Evolutionary conservation across 768 basidiomycete species (phyloP).

Genomic region (Tubosaeta brunneosetosa): DNA sequence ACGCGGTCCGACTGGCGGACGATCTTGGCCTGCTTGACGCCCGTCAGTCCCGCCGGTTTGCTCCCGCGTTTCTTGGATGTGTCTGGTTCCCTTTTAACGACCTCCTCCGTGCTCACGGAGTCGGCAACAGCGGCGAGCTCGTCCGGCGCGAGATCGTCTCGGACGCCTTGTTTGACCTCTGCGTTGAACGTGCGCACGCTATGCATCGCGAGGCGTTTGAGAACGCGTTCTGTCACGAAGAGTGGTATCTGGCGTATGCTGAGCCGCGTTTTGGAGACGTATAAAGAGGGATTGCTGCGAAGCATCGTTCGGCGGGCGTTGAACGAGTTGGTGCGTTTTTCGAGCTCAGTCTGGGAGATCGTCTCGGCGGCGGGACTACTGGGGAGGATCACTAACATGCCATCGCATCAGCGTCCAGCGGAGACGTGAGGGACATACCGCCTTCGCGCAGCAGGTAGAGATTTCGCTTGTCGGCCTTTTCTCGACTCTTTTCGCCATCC

Average conservation of each 20-base stretch:
- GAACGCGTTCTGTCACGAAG: constrained; percentile 82
- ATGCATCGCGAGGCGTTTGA: constrained; percentile 84
- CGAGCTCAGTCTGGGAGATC: constrained; percentile 71
- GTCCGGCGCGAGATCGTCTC: constrained; percentile 63
- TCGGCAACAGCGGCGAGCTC: constrained; percentile 36
- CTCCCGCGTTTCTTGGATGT: constrained; percentile 21
- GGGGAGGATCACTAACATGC: constrained; percentile 76
- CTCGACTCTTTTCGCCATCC: constrained; percentile 74
- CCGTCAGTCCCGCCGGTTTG: no score
- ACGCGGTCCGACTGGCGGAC: constrained; percentile 86
- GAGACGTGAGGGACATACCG: constrained; percentile 41
- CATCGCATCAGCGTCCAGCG: not conserved
- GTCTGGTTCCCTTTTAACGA: constrained; percentile 23
- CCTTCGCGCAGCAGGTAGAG: constrained; percentile 96
- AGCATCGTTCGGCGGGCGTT: constrained; percentile 80
- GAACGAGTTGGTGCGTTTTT: constrained; percentile 81
- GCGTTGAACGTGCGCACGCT: constrained; percentile 73
- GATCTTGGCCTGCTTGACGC: constrained; percentile 88
- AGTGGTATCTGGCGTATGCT: constrained; percentile 90
- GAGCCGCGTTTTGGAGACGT: constrained; percentile 90
- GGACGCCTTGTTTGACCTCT: constrained; percentile 61
- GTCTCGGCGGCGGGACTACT: constrained; percentile 75
- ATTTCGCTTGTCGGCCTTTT: constrained; percentile 93
- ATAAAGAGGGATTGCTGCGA: constrained; percentile 88
- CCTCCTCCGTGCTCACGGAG: constrained; percentile 23